Base-by-base conservation (phyloP, 495 filamentous ascomycete species). In the Beverwykella pulmonaria region DNA sequence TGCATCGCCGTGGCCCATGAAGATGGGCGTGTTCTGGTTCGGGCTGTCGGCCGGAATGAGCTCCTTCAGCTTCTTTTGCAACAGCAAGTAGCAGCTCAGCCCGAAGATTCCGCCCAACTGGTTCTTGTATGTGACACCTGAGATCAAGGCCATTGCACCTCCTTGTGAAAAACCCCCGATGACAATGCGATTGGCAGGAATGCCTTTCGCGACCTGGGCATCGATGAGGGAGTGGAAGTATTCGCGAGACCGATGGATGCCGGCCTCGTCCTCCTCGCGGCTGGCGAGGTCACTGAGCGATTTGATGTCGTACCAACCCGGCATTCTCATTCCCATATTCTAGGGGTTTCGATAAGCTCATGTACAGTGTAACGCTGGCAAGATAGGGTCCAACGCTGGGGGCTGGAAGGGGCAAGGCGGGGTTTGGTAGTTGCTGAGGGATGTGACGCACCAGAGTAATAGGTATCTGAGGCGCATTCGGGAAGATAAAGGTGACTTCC, bases 291-390 rank as follows among this genome's bases (percentile, higher is more conserved):
- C 59, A 22, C 6, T 26, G 8, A 67, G 47, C 17, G 88, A 87
- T 77, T 88, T 83, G 71, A 97, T 90, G 70, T 97, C 92, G 74
- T 93, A 96, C 93, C 93, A 97, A 20, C 89, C 91, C 3, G 92
- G 91, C 91, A 96, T 93, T 10, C 75, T 74, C 88, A 91, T 89
- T 32, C 92, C 92, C 41, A 83, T 79, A 75, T 94, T 92, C 90
- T 92, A 67, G 36, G 29, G n/a, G 23, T 57, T 30, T 1, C 10
- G 1, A 52, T 67, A 44, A 71, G 49, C 46, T 53, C n/a, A 44
- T 15, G 17, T 44, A 12, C 9, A 23, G 2, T 25, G 4, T 27
- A 50, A 3, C 25, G 39, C 39, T n/a, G 6, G 2, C 15, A n/a
- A 44, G 8, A n/a, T n/a, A n/a, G 2, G 3, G 17, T n/a, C 17